Conservation (phyloP, 768 basidiomycete genomes). For the Phlegmacium glaucopus region DNA sequence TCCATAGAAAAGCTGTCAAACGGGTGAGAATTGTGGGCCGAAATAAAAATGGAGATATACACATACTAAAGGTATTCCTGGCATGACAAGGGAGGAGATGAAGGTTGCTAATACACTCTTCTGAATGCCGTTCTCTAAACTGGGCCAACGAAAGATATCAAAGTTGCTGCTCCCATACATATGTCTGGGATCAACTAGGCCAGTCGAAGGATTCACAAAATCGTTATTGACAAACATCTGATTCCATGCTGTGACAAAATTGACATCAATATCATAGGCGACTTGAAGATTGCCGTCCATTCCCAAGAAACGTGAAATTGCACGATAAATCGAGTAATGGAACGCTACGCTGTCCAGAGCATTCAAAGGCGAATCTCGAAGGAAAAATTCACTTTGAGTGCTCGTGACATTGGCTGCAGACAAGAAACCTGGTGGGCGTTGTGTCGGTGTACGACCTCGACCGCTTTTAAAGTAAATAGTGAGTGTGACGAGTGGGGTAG, state of each 20-base stretch:
- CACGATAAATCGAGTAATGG: slow-evolving; percentile 92
- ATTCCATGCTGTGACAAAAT: slow-evolving; percentile 91
- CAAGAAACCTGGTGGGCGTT: slow-evolving; percentile 65
- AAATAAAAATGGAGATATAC: neutral
- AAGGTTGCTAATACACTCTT: slow-evolving; percentile 75
- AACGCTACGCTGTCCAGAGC: slow-evolving; percentile 82
- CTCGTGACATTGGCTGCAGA: slow-evolving; percentile 66
- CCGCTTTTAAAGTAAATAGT: slow-evolving; percentile 46
- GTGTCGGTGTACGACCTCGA: slow-evolving; percentile 79
- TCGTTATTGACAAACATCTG: slow-evolving; percentile 88
- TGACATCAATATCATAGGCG: slow-evolving; percentile 78
- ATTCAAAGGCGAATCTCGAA: slow-evolving; percentile 59
- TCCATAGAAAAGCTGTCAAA: slow-evolving; percentile 70
- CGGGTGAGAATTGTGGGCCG: slow-evolving; percentile 1
- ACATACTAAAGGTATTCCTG: slow-evolving; percentile 76
- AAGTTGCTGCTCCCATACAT: slow-evolving; percentile 94
- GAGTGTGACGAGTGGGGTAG: neutral
- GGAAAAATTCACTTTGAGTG: slow-evolving; percentile 67
- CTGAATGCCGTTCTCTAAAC: slow-evolving; percentile 80
- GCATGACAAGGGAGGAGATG: slow-evolving; percentile 77
- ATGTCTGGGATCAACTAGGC: slow-evolving; percentile 75
- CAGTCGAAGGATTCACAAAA: slow-evolving; percentile 69
- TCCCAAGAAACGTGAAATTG: slow-evolving; percentile 82
- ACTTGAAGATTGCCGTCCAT: slow-evolving; percentile 96
- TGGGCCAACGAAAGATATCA: slow-evolving; percentile 93